phyloP scores from a whole-genome alignment of 345 rosid species.

The Camelina hispida region DNA sequence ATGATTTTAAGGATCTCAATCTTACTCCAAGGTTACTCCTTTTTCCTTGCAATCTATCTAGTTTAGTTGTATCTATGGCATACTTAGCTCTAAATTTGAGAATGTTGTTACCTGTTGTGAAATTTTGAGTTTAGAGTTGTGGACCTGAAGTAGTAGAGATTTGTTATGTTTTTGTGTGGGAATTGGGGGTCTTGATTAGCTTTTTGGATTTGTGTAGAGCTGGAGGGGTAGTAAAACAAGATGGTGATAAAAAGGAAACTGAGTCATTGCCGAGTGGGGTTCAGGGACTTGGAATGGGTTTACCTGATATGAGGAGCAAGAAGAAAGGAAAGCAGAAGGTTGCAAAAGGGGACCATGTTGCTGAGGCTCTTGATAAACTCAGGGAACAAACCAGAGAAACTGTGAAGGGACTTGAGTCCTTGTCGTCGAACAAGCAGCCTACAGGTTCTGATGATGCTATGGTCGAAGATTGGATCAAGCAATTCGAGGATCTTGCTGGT shows the following conservation, averaged over 20 bases:
- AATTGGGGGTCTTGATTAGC: conserved; percentile 22
- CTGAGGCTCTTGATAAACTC: conserved; percentile 84
- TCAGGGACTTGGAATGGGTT: conserved; percentile 89
- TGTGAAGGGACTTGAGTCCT: conserved; percentile 81
- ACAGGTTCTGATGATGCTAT: conserved; percentile 71
- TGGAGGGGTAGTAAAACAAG: conserved; percentile 49
- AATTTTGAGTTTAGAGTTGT: not conserved
- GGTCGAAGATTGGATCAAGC: conserved; percentile 96
- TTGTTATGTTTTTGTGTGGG: not conserved
- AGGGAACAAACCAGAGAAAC: conserved; percentile 88
- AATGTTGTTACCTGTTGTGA: not conserved
- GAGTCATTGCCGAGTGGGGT: conserved; percentile 62
- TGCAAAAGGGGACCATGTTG: conserved; percentile 70
- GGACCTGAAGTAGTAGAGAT: not conserved
- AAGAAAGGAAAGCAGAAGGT: conserved; percentile 79
- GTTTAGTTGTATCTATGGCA: not conserved
- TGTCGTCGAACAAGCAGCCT: conserved; percentile 50
- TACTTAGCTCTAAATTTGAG: not conserved
- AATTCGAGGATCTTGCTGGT: conserved; percentile 88
- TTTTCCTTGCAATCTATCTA: not conserved
- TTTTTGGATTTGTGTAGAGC: conserved; percentile 44
- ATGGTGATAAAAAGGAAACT: conserved; percentile 48
- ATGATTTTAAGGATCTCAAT: conserved; percentile 92
- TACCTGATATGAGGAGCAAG: conserved; percentile 88
- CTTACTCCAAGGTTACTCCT: conserved; percentile 59